phyloP scores from a whole-genome alignment of 495 filamentous ascomycete genomes.

The Staphylotrichum tortipilum region DNA sequence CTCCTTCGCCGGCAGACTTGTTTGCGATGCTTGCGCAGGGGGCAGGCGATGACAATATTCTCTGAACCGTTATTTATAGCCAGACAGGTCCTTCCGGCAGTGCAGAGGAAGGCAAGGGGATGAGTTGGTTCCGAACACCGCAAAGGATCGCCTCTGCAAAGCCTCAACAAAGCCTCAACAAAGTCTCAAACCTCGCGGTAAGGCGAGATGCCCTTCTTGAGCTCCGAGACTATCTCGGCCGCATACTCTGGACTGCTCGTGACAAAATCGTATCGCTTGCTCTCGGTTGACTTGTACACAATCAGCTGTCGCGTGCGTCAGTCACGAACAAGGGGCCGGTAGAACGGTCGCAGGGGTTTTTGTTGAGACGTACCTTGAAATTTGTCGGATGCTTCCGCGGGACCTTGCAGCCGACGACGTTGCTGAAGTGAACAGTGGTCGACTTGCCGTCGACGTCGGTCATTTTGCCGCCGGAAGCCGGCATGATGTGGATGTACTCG shows the following conservation, averaged over 20 bases:
- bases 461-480: slow-evolving; percentile 49
- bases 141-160: too few species aligned
- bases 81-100: too few species aligned
- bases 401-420: slow-evolving; percentile 89
- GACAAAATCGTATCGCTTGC: slow-evolving; percentile 96
- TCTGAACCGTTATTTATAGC: too few species aligned
- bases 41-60: too few species aligned
- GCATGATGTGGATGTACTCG: slow-evolving; percentile 93
- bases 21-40: too few species aligned
- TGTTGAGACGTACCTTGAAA: slow-evolving; percentile 56
- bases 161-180: too few species aligned
- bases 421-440: slow-evolving; percentile 83
- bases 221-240: slow-evolving; percentile 80
- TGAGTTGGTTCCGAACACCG: too few species aligned
- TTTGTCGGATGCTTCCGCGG: slow-evolving; percentile 82
- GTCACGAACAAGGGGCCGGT: slow-evolving; percentile 8
- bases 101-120: too few species aligned
- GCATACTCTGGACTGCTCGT: slow-evolving; percentile 70
- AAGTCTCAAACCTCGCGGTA: slow-evolving; percentile 38
- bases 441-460: slow-evolving; percentile 65
- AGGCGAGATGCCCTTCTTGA: slow-evolving; percentile 61
- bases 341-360: not conserved
- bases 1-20: too few species aligned
- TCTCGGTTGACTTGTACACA: slow-evolving; percentile 73
- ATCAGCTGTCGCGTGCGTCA: slow-evolving; percentile 45